Conservation (phyloP, 257 asterid species). For the Lithospermum erythrorhizon region DNA sequence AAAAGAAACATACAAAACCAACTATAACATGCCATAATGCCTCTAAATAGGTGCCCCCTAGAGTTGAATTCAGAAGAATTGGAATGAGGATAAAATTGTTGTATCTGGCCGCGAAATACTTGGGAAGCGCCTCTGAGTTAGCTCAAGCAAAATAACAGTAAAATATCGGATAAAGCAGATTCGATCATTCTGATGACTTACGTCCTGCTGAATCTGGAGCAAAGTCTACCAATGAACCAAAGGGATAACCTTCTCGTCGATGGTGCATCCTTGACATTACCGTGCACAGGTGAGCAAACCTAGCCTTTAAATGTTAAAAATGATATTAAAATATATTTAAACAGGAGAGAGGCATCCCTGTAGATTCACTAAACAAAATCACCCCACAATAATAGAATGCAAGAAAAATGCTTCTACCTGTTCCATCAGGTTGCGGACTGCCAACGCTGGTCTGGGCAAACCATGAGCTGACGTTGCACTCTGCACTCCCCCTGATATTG, state of each 20-base stretch:
- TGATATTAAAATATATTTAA: slow-evolving; percentile 6
- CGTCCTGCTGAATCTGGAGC: slow-evolving; percentile 90
- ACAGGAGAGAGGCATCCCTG: background rate
- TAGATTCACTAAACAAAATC: no score
- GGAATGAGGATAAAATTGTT: no score
- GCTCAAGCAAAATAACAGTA: no score
- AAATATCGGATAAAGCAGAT: background rate
- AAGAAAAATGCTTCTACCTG: slow-evolving; percentile 38
- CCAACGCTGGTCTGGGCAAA: slow-evolving; percentile 89
- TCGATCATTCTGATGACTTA: slow-evolving; percentile 13
- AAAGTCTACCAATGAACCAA: slow-evolving; percentile 95
- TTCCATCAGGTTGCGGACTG: slow-evolving; percentile 96
- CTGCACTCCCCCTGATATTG: slow-evolving; percentile 98
- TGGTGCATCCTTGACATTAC: slow-evolving; percentile 97
- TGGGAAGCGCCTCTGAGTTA: no score
- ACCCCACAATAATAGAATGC: background rate
- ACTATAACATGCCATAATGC: no score
- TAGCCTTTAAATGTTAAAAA: slow-evolving; percentile 46
- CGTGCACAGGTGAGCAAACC: slow-evolving; percentile 95
- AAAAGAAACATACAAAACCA: no score
- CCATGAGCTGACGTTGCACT: slow-evolving; percentile 98
- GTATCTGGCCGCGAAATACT: no score
- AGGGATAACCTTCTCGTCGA: slow-evolving; percentile 92
- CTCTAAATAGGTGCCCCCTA: no score
- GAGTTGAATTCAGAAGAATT: no score